Evolutionary conservation across 768 basidiomycete species (phyloP), one percentile per base, ranked within the genome.

Genomic region (Tricholoma sp.): DNA sequence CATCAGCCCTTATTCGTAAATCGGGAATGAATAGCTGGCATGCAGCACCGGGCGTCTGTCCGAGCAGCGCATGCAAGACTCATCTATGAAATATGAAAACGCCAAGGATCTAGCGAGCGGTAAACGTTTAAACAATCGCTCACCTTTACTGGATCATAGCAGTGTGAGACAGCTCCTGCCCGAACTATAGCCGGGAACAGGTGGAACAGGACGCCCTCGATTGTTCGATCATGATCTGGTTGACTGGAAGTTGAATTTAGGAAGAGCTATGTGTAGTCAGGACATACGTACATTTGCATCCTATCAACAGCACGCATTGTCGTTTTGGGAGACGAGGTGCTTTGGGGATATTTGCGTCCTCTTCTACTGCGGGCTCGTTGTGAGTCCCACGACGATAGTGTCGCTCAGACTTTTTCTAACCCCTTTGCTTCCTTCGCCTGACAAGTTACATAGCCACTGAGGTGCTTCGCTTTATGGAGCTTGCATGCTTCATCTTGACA

Each of bases 161-260:
- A 65, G 98, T 99, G 71, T 98, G 93, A 96, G n/a, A 99, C 88
- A 3, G 93, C 94, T 9, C 95, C 96, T 2, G 88, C 88, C 62
- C 88, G 86, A 24, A 94, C 88, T 49, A 98, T 76, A 0, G 94
- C 94, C 45, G n/a, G n/a, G n/a, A n/a, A n/a, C n/a, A n/a, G n/a
- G n/a, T 86, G 82, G 65, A 97, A 99, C 31, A 99, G 69, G 39
- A 85, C 82, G 18, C 92, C 91, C 71, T 98, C 97, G 60, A 99
- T 94, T 1, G 97, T 98, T 46, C 77, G 79, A 8, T 80, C 77
- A 39, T 71, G 70, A 51, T 84, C 79, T 6, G 83, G 85, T 68
- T 94, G 91, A 52, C 91, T 92, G 58, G 32, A 46, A 47, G 47
- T 37, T 45, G 50, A 39, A 60, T 41, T 60, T 50, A 55, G 14